phyloP scores from a whole-genome alignment of 2,329 filamentous ascomycete species.

The Calonectria leucothoes region DNA sequence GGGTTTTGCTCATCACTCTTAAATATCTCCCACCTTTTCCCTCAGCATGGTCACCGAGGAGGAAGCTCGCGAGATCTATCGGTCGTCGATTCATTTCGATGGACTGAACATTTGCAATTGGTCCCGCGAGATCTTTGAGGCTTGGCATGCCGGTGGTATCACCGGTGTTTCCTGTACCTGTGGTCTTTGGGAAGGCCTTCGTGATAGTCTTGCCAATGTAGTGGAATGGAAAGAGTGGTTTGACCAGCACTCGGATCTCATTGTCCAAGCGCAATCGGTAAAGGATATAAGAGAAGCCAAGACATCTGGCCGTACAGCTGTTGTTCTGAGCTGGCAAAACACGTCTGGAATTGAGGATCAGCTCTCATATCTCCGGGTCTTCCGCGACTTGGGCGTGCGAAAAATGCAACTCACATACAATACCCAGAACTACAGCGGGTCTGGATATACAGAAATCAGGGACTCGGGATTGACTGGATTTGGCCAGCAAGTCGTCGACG shows the following conservation, averaged over 20 bases:
- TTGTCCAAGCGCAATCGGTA: slow-evolving; percentile 51
- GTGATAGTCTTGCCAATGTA: slow-evolving; percentile 51
- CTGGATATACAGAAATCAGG: slow-evolving; percentile 51
- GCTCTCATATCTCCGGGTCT: slow-evolving; percentile 51
- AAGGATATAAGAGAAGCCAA: slow-evolving; percentile 52
- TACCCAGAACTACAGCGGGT: slow-evolving; percentile 54
- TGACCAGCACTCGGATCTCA: slow-evolving; percentile 52
- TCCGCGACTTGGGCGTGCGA: slow-evolving; percentile 52
- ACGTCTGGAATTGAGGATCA: slow-evolving; percentile 54
- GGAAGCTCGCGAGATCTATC: slow-evolving; percentile 50
- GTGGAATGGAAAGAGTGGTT: slow-evolving; percentile 57
- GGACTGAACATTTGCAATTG: slow-evolving; percentile 55
- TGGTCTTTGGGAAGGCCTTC: slow-evolving; percentile 53
- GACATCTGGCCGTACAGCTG: slow-evolving; percentile 49
- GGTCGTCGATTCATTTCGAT: slow-evolving; percentile 52
- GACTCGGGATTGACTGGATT: slow-evolving; percentile 52
- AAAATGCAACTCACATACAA: slow-evolving; percentile 58
- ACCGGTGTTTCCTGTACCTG: slow-evolving; percentile 55
- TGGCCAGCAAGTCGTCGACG: slow-evolving; percentile 45
- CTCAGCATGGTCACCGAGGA: slow-evolving; percentile 48
- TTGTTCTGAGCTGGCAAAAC: slow-evolving; percentile 54
- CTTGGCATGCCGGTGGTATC: slow-evolving; percentile 52
- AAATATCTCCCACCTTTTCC: not conserved
- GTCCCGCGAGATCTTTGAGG: slow-evolving; percentile 52
- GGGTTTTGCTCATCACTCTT: not conserved